Base-by-base conservation (phyloP, 352 stramenopile genomes). In the Detonula confervacea region DNA sequence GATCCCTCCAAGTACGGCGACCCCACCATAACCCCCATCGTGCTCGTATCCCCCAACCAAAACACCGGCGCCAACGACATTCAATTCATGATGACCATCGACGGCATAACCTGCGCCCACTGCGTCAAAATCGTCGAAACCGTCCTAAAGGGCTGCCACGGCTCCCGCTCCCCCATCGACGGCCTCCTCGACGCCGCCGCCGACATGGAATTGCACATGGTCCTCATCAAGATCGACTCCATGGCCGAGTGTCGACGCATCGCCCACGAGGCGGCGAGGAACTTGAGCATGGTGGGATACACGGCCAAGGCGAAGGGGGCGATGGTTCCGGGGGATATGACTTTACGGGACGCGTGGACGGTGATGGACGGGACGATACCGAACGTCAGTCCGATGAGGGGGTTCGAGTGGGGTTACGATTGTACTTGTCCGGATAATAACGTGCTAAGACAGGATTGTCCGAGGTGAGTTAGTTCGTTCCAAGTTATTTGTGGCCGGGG, bases 61-160 rank as follows among this genome's bases (percentile, higher is more conserved):
- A 52, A 18, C 6, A 51, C 57, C 22, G 35, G 35, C 2, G 14
- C 5, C 18, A 52, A 65, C 24, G 88, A 93, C 59, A 86, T 87
- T 29, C 73, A 91, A 73, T 81, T 93, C 68, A 81, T 81, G 14
- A 91, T 93, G 84, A 59, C 57, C 24, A 77, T 93, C 4, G 75
- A 91, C 65, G 88, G 88, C 20, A 93, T 93, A 22, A 93, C 88
- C 1, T 93, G 88, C 73, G 82, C 82, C 7, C 86, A 93, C 73
- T 93, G 88, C 56, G 84, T 93, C 20, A 92, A 92, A 66, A 93
- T 93, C 79, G 80, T 93, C 16, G 88, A 93, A 69, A 93, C 88
- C 18, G 88, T 93, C 2, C 61, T 93, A 1, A 91, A 87, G 66
- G 88, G 88, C 46, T 91, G 84, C 64, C 86, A 81, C 49, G 88